A percentile compares a stretch with the other conserved stretches of the same genome.
Evolutionary conservation across 352 stramenopile species (phyloP).

Genomic region (Phytophthora crassamura): DNA sequence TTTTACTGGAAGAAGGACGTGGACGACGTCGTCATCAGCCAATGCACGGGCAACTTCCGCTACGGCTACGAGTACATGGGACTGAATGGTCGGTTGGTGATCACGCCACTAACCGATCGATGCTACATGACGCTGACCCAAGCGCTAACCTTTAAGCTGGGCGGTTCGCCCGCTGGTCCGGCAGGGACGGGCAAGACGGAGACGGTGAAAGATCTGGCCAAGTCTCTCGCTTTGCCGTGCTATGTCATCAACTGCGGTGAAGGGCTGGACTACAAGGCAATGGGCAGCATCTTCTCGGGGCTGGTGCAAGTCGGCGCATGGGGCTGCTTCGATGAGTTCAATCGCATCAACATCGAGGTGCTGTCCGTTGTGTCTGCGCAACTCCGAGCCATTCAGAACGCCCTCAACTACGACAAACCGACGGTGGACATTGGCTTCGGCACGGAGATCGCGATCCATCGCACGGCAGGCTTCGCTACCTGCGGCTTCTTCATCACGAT

Average conservation of each 20-base stretch:
- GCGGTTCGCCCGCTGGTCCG: slow-evolving; percentile 88
- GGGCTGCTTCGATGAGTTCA: slow-evolving; percentile 91
- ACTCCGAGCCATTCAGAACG: slow-evolving; percentile 93
- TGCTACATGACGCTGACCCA: slow-evolving; percentile 96
- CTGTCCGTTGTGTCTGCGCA: slow-evolving; percentile 89
- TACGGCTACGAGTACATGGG: slow-evolving; percentile 97
- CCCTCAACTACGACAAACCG: slow-evolving; percentile 91
- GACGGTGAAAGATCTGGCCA: slow-evolving; percentile 94
- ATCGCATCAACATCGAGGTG: slow-evolving; percentile 90
- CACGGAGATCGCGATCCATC: slow-evolving; percentile 91
- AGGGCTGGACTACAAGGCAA: slow-evolving; percentile 93
- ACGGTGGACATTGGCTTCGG: slow-evolving; percentile 93
- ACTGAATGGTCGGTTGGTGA: slow-evolving; percentile 91
- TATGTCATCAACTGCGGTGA: slow-evolving; percentile 94
- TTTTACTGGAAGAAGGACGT: slow-evolving; percentile 94
- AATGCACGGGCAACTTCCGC: slow-evolving; percentile 92
- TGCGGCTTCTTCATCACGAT: slow-evolving; percentile 97
- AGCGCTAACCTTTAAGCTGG: slow-evolving; percentile 93
- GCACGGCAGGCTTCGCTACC: slow-evolving; percentile 92
- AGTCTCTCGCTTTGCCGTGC: slow-evolving; percentile 91
- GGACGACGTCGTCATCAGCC: slow-evolving; percentile 89
- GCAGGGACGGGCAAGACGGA: slow-evolving; percentile 94
- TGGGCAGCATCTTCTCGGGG: slow-evolving; percentile 91
- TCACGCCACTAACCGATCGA: slow-evolving; percentile 93
- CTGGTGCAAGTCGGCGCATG: slow-evolving; percentile 89